Evolutionary conservation across 371 early-diverging fungal species (phyloP), one percentile per base, ranked within the genome.

Genomic region (Neoconidiobolus thromboides): DNA sequence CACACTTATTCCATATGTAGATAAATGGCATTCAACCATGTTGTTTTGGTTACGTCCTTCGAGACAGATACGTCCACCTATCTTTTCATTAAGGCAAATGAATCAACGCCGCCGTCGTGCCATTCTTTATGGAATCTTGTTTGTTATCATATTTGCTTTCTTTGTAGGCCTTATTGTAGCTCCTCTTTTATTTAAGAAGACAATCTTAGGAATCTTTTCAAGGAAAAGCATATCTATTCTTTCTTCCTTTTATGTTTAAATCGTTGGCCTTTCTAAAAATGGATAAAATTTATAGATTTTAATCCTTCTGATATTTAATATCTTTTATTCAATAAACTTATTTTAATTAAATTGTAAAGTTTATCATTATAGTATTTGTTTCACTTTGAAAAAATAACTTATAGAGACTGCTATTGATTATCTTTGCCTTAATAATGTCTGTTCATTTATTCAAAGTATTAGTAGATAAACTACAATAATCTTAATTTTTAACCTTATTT

Each of bases 31-130:
- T 67, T 85, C 86, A 12, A 76, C 79, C 41, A 86, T 86, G 86
- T 71, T 89, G 49, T 89, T 89, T 67, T 89, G 87, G 89, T 67
- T 87, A 56, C 75, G 84, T n/a, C 89, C 89, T 2, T 82, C 81
- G 65, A 76, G 83, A 55, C 87, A 86, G 68, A 82, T 86, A 61
- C 75, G 83, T 4, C 75, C 78, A 14, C 89, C 86, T 14, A 86
- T 87, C 60, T 83, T 79, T 70, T 83, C 87, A 47, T 72, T 76
- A 43, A 78, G 77, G 64, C 70, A 84, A 65, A 69, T 76, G 41
- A 69, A 69, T 43, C 70, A 76, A 60, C 73, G 87, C 14, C 73
- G 78, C 44, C 70, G 76, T 9, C 73, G 80, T n/a, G 81, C 82
- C 1, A 78, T 80, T 62, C 55, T 68, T 1, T 89, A 85, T 60